Conservation (phyloP, 495 filamentous ascomycete genomes). For the Parachaetomium inaequale region DNA sequence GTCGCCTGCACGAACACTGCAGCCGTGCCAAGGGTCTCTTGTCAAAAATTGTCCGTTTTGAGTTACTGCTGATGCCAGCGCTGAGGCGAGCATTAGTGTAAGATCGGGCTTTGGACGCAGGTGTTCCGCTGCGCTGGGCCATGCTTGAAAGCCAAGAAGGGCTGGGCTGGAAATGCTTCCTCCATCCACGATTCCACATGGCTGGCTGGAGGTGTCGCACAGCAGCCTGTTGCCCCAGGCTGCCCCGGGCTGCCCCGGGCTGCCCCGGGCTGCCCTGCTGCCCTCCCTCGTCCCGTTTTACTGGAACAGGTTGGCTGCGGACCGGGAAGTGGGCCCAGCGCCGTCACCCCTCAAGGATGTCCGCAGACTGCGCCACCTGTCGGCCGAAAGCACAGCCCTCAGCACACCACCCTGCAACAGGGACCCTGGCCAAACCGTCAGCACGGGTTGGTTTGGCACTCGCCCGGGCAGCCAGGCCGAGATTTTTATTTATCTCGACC, state of each 20-base stretch:
- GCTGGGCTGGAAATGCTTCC: neutral
- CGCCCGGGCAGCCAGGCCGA: neutral
- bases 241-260: neutral
- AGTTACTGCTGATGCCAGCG: neutral
- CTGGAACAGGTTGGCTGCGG: no score
- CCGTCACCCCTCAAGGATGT: constrained; percentile 12
- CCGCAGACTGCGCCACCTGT: constrained; percentile 18
- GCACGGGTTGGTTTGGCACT: constrained; percentile 8
- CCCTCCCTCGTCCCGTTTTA: neutral
- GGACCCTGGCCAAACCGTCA: constrained; percentile 12
- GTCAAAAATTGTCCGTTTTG: neutral
- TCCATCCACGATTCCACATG: no score
- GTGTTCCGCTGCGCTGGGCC: constrained; percentile 7
- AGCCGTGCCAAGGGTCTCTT: neutral
- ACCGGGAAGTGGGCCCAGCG: constrained; percentile 14
- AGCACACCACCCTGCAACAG: neutral
- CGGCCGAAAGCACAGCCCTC: constrained; percentile 13
- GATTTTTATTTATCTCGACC: constrained; percentile 17
- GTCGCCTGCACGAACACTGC: neutral
- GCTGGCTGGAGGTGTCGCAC: neutral
- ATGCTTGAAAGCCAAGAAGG: neutral
- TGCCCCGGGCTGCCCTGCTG: neutral
- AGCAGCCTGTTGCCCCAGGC: neutral
- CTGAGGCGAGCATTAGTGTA: neutral
- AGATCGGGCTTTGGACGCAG: neutral